Evolutionary conservation across 257 asterid species (phyloP).

Genomic region (Nicotiana tomentosiformis): DNA sequence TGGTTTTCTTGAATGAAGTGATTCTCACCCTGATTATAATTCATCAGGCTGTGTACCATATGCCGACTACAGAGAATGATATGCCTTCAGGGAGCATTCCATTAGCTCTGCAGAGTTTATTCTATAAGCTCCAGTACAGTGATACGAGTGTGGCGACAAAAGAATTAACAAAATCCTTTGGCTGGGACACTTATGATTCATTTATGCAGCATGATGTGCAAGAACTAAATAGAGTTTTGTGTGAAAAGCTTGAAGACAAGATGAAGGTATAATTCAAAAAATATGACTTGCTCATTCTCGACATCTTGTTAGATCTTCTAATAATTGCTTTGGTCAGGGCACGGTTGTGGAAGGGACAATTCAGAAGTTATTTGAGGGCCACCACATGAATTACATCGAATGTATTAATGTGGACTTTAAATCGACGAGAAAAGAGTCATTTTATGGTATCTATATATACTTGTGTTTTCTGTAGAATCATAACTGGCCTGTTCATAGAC

Average conservation of each 20-base stretch:
- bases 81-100: conserved; percentile 95
- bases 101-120: conserved; percentile 91
- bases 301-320: conserved; percentile 13
- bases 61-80: conserved; percentile 99
- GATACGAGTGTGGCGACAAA: conserved; percentile 91
- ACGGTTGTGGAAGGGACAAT: conserved; percentile 98
- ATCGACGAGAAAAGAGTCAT: conserved; percentile 86
- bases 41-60: conserved; percentile 86
- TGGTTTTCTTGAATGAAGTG: conserved; percentile 6
- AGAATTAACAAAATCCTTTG: conserved; percentile 95
- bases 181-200: conserved; percentile 95
- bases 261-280: conserved; percentile 55
- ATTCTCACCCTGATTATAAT: conserved; percentile 16
- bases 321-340: conserved; percentile 45
- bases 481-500: not conserved
- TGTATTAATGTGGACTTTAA: conserved; percentile 97
- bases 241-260: conserved; percentile 93
- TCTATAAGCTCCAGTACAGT: conserved; percentile 88
- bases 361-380: conserved; percentile 95
- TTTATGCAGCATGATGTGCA: conserved; percentile 98
- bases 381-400: conserved; percentile 85
- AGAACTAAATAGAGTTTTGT: conserved; percentile 86
- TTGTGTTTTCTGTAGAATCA: conserved; percentile 11
- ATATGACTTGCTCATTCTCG: not conserved
- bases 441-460: conserved; percentile 58